Evolutionary conservation across 257 asterid species (phyloP), one percentile per base, ranked within the genome.

Genomic region (Jacaranda copaia): DNA sequence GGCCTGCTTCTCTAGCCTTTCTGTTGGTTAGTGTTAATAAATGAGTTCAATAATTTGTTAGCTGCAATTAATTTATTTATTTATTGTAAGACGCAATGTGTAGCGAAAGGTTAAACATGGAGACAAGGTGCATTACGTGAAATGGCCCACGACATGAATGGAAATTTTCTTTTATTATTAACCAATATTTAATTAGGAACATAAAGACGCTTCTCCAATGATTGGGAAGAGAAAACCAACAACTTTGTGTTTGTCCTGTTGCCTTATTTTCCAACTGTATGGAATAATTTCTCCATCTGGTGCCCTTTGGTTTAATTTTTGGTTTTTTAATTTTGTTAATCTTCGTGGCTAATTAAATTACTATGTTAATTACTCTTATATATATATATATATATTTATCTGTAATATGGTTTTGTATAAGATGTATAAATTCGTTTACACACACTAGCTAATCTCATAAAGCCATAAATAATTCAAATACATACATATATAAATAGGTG

Each of bases 181-280:
- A 76, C 57, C 25, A 40, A 42, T 25, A 32, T n/a, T 20, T 45
- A 11, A 42, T 48, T 48, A 18, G 19, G 45, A 25, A 14, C 15
- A 1, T 5, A 42, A 7, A n/a, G 67, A 56, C 25, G 69, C 25
- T 19, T 70, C 16, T 72, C 81, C 73, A 77, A 81, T 81, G 82
- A 77, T 81, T 81, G 79, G 84, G 56, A 77, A 59, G 79, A 18
- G 13, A 76, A 65, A 77, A 35, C 58, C 56, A 39, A 9, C 4
- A 71, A 46, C 49, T 66, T 76, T 5, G 77, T 66, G 73, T 16
- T 72, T 72, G 79, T 77, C 79, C 67, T 77, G n/a, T 65, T 77
- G 61, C 67, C 63, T 25, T 59, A 39, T 57, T 72, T 79, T 72
- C 70, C 48, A 64, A 5, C 4, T 45, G 32, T 25, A 45, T 36